Conservation (phyloP, 2,329 filamentous ascomycete species). For the Arachnopeziza araneosa region DNA sequence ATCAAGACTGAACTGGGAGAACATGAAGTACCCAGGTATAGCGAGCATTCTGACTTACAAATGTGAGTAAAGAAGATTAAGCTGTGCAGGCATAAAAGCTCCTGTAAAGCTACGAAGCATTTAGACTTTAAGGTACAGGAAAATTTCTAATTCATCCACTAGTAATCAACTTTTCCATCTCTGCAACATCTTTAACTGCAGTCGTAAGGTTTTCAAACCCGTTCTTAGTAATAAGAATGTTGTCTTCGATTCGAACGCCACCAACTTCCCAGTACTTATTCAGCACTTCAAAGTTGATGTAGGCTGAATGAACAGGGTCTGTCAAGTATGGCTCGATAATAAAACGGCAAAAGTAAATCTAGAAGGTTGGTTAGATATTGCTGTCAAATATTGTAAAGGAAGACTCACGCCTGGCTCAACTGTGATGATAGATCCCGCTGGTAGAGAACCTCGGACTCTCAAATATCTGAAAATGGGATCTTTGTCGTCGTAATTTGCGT, state of each 20-base stretch:
- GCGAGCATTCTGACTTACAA: no score
- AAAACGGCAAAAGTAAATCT: slow-evolving; percentile 87
- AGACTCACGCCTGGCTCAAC: slow-evolving; percentile 80
- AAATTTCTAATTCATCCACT: neutral
- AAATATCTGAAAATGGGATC: slow-evolving; percentile 86
- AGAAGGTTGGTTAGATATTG: slow-evolving; percentile 1
- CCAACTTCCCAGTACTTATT: slow-evolving; percentile 79
- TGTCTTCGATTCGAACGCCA: slow-evolving; percentile 66
- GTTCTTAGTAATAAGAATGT: slow-evolving; percentile 64
- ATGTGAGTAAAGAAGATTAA: no score
- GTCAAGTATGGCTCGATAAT: slow-evolving; percentile 77
- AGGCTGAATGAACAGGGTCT: slow-evolving; percentile 66
- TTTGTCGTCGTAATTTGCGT: slow-evolving; percentile 70
- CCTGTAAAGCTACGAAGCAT: no score
- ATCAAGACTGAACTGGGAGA: no score
- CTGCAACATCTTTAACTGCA: slow-evolving; percentile 60
- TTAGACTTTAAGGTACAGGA: no score
- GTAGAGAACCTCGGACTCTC: slow-evolving; percentile 68
- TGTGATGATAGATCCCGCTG: slow-evolving; percentile 73
- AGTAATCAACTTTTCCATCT: slow-evolving; percentile 43
- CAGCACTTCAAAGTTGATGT: slow-evolving; percentile 68
- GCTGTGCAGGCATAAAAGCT: no score
- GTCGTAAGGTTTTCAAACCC: slow-evolving; percentile 70
- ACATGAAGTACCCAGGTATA: no score
- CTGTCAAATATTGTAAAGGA: neutral